Percentiles rank a stretch among this genome's conserved stretches.
These are phyloP conservation scores for Schizonepeta tenuifolia DNA, from an alignment of 257 asterid genomes.

Conservation along the genomic window DNA sequence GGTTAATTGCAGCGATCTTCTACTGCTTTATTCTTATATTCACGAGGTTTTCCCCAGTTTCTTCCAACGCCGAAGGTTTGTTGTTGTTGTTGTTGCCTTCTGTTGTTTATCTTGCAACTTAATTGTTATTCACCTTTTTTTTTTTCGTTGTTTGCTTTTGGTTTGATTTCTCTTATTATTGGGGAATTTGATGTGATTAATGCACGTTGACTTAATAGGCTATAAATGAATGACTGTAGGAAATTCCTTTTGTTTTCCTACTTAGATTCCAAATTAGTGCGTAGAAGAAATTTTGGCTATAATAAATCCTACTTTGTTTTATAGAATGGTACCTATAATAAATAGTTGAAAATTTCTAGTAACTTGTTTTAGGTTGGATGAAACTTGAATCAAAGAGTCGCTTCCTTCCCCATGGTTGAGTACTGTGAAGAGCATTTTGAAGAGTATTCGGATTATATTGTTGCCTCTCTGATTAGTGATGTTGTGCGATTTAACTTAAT, in stretches of 20 bases:
- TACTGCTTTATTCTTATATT: conserved; percentile 49
- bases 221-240: background rate
- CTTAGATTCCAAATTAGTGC: conserved; percentile 14
- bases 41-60: conserved; percentile 49
- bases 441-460: background rate
- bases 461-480: background rate
- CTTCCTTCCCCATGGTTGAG: background rate
- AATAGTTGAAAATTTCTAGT: background rate
- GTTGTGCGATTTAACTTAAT: background rate
- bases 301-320: background rate
- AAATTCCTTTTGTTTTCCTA: conserved; percentile 7
- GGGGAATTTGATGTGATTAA: conserved; percentile 30
- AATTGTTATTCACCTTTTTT: conserved; percentile 3
- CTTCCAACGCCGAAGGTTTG: conserved; percentile 83
- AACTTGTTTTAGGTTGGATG: background rate
- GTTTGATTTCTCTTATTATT: conserved; percentile 9
- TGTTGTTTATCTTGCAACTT: background rate
- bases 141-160: background rate
- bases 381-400: background rate
- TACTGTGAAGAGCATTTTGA: conserved; percentile 4
- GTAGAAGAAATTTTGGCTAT: too few relatives aligned
- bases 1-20: conserved; percentile 51
- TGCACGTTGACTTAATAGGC: conserved; percentile 40
- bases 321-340: background rate
- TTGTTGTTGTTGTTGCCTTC: background rate